Evolutionary conservation across 2,329 filamentous ascomycete species (phyloP), one percentile per base, ranked within the genome.

Genomic region (Aspergillus spinulosporus): DNA sequence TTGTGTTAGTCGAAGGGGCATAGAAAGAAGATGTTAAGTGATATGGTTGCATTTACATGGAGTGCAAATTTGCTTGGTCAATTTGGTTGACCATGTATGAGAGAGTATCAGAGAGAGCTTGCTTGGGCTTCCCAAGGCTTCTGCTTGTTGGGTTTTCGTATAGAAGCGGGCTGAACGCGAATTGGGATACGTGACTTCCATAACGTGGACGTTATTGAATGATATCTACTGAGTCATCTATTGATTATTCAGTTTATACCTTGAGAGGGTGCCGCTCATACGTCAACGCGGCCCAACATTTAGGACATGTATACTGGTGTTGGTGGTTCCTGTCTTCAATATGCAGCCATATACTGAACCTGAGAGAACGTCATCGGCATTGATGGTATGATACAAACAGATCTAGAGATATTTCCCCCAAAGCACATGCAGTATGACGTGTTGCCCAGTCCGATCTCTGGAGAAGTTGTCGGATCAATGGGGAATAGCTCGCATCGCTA

Each of bases 1-100:
- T 65, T 97, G 92, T 64, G 82, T 86, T 9, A 85, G 83, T 68
- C 74, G 76, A 56, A 77, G 77, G 61, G 85, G 85, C 0, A 70
- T 81, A n/a, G 78, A 81, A 60, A 67, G 72, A 40, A 69, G 76
- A 54, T 64, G 62, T 40, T 64, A 49, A 55, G n/a, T 11, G 21
- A 44, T 37, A 46, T 47, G 12, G 43, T 47, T 52, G 42, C 50
- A 52, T 52, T 47, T 52, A 52, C 42, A 14, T 34, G 42, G 43
- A n/a, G 39, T 15, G 39, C 9, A 39, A 44, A 45, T 9, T 46
- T 47, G n/a, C 34, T 52, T 31, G 4, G 34, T 31, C 34, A 11
- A 46, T 32, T 52, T 46, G 43, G 43, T 40, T 39, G 34, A n/a
- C 42, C n/a, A 44, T 45, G 12, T 46, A 11, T 46, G 42, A 21